Evolutionary conservation across 75 land plant genomes (phyloP).

Genomic region (Larix kaempferi): DNA sequence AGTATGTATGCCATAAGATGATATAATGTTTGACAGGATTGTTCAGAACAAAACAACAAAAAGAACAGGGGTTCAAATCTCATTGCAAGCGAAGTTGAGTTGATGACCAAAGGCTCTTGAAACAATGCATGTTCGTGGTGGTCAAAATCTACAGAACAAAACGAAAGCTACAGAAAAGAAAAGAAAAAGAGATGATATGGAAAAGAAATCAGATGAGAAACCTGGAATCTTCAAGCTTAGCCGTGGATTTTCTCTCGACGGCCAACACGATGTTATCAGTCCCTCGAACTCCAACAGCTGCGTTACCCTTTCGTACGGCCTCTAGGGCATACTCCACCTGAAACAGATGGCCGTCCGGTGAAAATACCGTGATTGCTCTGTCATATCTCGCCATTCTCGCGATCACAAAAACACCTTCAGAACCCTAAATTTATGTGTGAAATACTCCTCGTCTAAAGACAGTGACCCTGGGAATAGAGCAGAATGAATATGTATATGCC

Average conservation of each 20-base stretch:
- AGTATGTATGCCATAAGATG: no score
- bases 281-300: conserved; percentile 93
- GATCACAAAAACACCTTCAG: no score
- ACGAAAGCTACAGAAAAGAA: no score
- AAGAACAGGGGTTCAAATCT: not conserved
- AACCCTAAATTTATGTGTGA: no score
- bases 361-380: conserved; percentile 72
- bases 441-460: no score
- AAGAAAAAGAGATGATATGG: no score
- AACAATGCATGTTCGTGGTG: not conserved
- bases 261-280: conserved; percentile 81
- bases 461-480: no score
- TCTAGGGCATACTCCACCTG: conserved; percentile 87
- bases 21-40: not conserved
- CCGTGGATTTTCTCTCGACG: conserved; percentile 89
- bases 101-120: not conserved
- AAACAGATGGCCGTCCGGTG: conserved; percentile 74
- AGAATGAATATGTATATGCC: no score
- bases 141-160: not conserved
- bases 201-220: conserved; percentile 7
- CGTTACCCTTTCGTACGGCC: conserved; percentile 94
- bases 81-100: not conserved
- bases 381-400: conserved; percentile 60
- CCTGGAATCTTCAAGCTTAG: conserved; percentile 92
- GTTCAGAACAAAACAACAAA: not conserved